Percentiles rank a stretch among this genome's conserved stretches.
These are phyloP conservation scores for Melaleuca quinquenervia DNA, from an alignment of 345 rosid species.

Conservation along the genomic window DNA sequence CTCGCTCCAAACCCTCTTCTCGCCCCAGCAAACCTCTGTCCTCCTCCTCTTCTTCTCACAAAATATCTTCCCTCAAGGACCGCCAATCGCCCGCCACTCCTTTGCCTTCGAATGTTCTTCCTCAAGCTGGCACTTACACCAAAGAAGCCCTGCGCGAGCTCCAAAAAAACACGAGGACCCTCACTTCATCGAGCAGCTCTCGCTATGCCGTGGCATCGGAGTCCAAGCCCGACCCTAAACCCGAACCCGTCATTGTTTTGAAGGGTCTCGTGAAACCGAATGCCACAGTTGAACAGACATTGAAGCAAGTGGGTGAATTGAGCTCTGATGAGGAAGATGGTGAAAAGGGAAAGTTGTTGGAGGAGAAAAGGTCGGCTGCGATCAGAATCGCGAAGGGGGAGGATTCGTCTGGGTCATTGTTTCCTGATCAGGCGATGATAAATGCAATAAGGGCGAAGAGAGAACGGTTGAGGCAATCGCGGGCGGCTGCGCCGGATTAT, in stretches of 20 bases:
- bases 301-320: slow-evolving; percentile 2
- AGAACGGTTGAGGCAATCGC: slow-evolving; percentile 52
- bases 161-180: slow-evolving; percentile 34
- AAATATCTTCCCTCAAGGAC: slow-evolving; percentile 43
- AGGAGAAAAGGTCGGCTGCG: slow-evolving; percentile 7
- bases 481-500: slow-evolving; percentile 56
- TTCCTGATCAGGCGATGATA: slow-evolving; percentile 44
- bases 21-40: slow-evolving; percentile 16
- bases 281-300: neutral
- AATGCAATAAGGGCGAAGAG: slow-evolving; percentile 58
- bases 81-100: slow-evolving; percentile 23
- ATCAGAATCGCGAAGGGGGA: slow-evolving; percentile 18
- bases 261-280: slow-evolving; percentile 7
- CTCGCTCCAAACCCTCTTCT: slow-evolving; percentile 26
- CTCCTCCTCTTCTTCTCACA: slow-evolving; percentile 43
- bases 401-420: neutral
- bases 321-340: slow-evolving; percentile 12
- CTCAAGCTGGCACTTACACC: slow-evolving; percentile 85
- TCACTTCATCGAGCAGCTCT: slow-evolving; percentile 47
- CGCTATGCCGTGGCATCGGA: slow-evolving; percentile 11
- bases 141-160: slow-evolving; percentile 87
- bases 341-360: neutral
- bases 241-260: slow-evolving; percentile 8
- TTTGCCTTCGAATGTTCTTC: slow-evolving; percentile 53
- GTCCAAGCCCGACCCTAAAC: slow-evolving; percentile 12